Base-by-base conservation (phyloP, 495 filamentous ascomycete genomes). In the Pseudevernia furfuracea region DNA sequence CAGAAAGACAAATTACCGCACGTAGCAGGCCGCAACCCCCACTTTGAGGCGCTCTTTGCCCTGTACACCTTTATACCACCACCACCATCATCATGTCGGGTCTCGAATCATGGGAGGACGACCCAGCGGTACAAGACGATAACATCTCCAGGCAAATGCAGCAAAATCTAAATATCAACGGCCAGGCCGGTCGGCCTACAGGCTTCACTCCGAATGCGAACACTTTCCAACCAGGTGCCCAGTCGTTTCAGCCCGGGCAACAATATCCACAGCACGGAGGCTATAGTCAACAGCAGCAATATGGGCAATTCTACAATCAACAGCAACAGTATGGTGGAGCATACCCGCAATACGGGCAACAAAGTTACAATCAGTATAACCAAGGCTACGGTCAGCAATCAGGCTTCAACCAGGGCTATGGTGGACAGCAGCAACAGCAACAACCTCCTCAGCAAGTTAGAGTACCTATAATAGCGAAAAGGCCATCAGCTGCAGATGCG, bases 91-190 rank as follows among this genome's bases (percentile, higher is more conserved):
- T 72, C 68, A 96, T 97, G 92, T 87, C 92, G 59, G 82, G 81
- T 70, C 87, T 90, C 56, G 91, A 96, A 66, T 93, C 89, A 25
- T 98, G 94, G 94, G 94, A 98, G 79, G 91, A 98, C 69, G 94
- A 96, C 65, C 87, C 91, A 72, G 85, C 90, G 44, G 87, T 85
- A 57, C 90, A 96, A 79, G 89, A 96, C 60, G 89, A 94, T 64
- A 85, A 89, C 68, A 85, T 96, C 67, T 85, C 90, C 62, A 82
- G 88, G 73, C 92, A 91, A 76, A 76, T 87, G 12, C 86, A 93
- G 75, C 81, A 86, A 67, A 87, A 89, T 70, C 81, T 90, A 74
- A 91, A 90, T 68, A 73, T 92, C 48, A 85, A 86, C 73, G 76
- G 80, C 66, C 84, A 84, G 74, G 61, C 66, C 71, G 46, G 70